Conservation (phyloP, 352 stramenopile species). For the Globisporangium polare region DNA sequence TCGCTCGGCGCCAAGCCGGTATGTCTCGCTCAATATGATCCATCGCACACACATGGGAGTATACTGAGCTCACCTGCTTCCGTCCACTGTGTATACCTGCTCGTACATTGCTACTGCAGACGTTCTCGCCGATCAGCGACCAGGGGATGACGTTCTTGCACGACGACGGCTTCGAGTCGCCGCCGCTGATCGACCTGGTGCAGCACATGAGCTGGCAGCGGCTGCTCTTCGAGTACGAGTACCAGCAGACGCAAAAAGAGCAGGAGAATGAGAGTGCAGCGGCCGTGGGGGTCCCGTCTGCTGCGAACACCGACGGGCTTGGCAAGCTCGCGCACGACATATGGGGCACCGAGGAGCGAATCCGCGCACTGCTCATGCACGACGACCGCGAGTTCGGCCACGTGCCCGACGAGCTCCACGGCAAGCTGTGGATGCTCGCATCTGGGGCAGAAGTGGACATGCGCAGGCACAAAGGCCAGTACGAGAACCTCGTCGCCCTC, state of each 20-base stretch:
- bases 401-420: constrained; percentile 68
- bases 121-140: constrained; percentile 43
- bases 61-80: background rate
- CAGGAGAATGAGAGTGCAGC: constrained; percentile 27
- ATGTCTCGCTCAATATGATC: background rate
- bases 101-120: constrained; percentile 13
- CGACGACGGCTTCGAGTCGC: constrained; percentile 38
- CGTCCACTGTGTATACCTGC: background rate
- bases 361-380: constrained; percentile 59
- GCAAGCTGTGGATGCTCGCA: constrained; percentile 77
- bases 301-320: constrained; percentile 34
- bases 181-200: constrained; percentile 38
- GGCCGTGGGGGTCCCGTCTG: constrained; percentile 19
- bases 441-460: constrained; percentile 72
- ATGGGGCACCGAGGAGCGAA: constrained; percentile 78
- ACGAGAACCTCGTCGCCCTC: constrained; percentile 42
- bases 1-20: constrained; percentile 36
- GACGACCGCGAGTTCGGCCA: constrained; percentile 50
- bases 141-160: constrained; percentile 36
- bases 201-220: constrained; percentile 60
- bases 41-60: background rate
- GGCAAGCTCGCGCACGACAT: constrained; percentile 69
- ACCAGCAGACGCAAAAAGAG: constrained; percentile 55
- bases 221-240: constrained; percentile 62
- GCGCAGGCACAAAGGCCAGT: constrained; percentile 51